Base-by-base conservation (phyloP, 179 eudicot species). In the Amaranthus tricolor region DNA sequence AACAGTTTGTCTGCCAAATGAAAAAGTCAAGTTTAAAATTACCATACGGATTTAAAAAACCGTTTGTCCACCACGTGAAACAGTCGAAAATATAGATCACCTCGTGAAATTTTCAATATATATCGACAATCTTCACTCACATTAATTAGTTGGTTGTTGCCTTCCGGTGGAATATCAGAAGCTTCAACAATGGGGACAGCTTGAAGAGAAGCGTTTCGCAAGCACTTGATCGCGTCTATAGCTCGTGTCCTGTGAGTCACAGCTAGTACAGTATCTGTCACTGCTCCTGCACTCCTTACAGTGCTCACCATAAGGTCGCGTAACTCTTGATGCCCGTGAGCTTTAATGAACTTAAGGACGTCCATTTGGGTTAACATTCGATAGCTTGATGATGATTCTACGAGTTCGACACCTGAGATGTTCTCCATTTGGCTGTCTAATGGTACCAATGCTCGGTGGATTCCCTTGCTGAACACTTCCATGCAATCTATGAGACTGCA, bases 401-500 rank as follows among this genome's bases (percentile, higher is more conserved):
- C 81, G 7, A 94, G 91, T 67, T 92, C 98, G 0, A 90, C 96
- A 5, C 97, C 96, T 0, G 89, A 86, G 8, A 75, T 60, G 62
- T 87, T 92, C 13, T 89, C 98, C 83, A 81, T 74, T 62, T 82
- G 83, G 84, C 96, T 82, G 74, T 90, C 96, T 15, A 92, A 9
- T 2, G 98, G 98, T 9, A 94, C 96, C 86, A 94, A 69, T 9
- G 96, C 93, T 12, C 98, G 80, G 74, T 94, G 98, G 50, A 94
- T 92, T 52, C 97, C 96, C 74, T 94, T 92, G 84, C 96, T 86
- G 45, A 94, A 87, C 64, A 92, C 97, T 85, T 94, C 98, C 98
- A 94, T 94, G 77, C 96, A 88, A 64, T 94, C 97, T 0, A 87
- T 14, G 68, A 94, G 81, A 80, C 98, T 94, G 81, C 82, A 24